Evolutionary conservation across 805 yeast genomes (phyloP).

Genomic region (Vanderwaltozyma tropicalis): DNA sequence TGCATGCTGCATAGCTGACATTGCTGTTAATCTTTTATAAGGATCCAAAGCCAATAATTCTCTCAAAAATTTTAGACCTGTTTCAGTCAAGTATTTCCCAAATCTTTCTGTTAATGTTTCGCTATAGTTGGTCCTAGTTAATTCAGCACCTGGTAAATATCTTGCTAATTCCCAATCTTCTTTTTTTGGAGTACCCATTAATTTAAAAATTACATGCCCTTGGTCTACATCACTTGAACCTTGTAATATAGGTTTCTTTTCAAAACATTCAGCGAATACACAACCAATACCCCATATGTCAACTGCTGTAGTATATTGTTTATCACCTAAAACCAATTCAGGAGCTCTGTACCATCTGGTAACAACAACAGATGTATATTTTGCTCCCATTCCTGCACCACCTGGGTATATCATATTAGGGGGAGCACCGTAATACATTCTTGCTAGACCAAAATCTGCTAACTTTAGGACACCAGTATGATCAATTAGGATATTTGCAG

Average conservation of each 20-base stretch:
- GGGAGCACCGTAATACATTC: constrained; percentile 52
- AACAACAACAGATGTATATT: constrained; percentile 66
- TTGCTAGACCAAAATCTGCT: constrained; percentile 93
- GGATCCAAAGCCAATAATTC: constrained; percentile 66
- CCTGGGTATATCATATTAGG: constrained; percentile 41
- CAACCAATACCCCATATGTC: constrained; percentile 98
- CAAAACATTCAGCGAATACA: constrained; percentile 84
- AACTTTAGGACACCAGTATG: constrained; percentile 68
- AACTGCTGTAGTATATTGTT: constrained; percentile 82
- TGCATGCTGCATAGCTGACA: constrained; percentile 58
- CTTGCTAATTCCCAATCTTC: constrained; percentile 52
- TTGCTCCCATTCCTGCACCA: constrained; percentile 34
- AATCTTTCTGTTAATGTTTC: constrained; percentile 44
- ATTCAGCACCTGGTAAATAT: constrained; percentile 41
- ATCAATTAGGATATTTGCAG: constrained; percentile 86
- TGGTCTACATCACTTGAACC: constrained; percentile 86
- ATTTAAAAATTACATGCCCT: constrained; percentile 65
- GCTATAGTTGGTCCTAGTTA: constrained; percentile 25
- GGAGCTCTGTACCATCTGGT: constrained; percentile 98
- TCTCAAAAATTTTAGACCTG: constrained; percentile 46
- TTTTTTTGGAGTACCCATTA: constrained; percentile 69
- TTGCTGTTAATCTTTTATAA: constrained; percentile 60
- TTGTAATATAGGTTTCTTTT: constrained; percentile 68
- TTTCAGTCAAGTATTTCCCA: constrained; percentile 28
- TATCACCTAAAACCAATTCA: constrained; percentile 77